Base-by-base conservation (phyloP, 257 asterid genomes). In the Nicotiana benthamiana region DNA sequence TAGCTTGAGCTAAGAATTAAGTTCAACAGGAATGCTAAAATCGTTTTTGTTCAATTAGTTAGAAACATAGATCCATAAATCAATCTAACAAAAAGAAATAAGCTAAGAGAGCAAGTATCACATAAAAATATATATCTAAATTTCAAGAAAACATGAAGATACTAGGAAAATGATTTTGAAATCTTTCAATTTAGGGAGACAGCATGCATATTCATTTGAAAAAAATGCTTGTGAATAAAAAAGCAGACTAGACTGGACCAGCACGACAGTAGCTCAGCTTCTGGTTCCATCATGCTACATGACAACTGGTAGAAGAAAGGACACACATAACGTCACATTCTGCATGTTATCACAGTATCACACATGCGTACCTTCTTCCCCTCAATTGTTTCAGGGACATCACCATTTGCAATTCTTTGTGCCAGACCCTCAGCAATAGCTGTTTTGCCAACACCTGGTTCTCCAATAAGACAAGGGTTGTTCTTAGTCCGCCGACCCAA, bases 361-460 rank as follows among this genome's bases (percentile, higher is more conserved):
- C 43, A 67, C 27, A 20, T 59, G 80, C 80, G 51, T 86, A 95
- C 99, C 97, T 91, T 95, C 88, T 95, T 95, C 80, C 99, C 99
- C 79, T 95, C 97, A 67, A 95, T 89, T 28, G 99, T 95, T 90
- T 95, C 99, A 5, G 99, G 99, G 81, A 93, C 98, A 86, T 93
- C 99, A 15, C 99, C 97, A 77, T 18, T 90, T 68, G 97, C 93
- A 84, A 95, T 95, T 87, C 99, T 89, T 85, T 95, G 99, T 66
- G 99, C 99, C 67, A 95, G 93, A 40, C 99, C 98, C 87, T 95
- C 99, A 28, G 99, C 99, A 83, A 95, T 92, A 75, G 99, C 99
- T 83, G 99, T 95, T 90, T 95, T 95, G 28, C 99, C 99, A 26
- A 95, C 99, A 83, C 99, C 99, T 40, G 99, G 99, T 86, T 95